Percentiles rank a stretch among this genome's conserved stretches.
Conservation (phyloP, 1,284 basidiomycete species). For the Apiotrichum mycotoxinovorans region DNA sequence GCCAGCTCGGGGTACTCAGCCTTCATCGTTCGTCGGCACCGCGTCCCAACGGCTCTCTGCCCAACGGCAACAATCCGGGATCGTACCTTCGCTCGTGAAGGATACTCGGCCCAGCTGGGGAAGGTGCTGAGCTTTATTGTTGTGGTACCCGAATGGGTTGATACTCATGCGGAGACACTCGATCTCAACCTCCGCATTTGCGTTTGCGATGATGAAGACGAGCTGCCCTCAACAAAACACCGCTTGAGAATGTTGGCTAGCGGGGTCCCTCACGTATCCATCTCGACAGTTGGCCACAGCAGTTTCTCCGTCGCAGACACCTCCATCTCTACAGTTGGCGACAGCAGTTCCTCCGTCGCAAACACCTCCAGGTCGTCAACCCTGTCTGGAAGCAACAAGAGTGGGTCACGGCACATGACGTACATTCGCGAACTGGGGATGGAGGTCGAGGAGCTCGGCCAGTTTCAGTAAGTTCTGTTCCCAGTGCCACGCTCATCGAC, state of each 20-base stretch:
- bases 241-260: too few relatives aligned
- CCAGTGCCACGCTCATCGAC: background rate
- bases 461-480: slow-evolving; percentile 29
- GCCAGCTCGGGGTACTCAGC: slow-evolving; percentile 17
- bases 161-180: slow-evolving; percentile 36
- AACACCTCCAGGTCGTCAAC: too few relatives aligned
- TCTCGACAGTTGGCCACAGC: background rate
- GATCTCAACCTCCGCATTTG: slow-evolving; percentile 37
- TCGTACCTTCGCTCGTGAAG: slow-evolving; percentile 29
- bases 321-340: background rate
- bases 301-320: background rate
- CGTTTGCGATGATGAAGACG: slow-evolving; percentile 16
- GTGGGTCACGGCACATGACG: background rate
- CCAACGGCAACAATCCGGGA: slow-evolving; percentile 10
- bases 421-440: slow-evolving; percentile 41
- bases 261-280: too few relatives aligned
- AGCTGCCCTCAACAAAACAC: background rate
- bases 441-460: slow-evolving; percentile 45
- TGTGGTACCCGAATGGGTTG: slow-evolving; percentile 45
- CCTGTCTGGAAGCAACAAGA: background rate
- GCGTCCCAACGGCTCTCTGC: slow-evolving; percentile 23
- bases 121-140: slow-evolving; percentile 42
- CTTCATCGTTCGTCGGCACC: slow-evolving; percentile 37
- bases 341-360: background rate
- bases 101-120: slow-evolving; percentile 18